Base-by-base conservation (phyloP, 352 stramenopile genomes). In the Globisporangium sylvaticum region DNA sequence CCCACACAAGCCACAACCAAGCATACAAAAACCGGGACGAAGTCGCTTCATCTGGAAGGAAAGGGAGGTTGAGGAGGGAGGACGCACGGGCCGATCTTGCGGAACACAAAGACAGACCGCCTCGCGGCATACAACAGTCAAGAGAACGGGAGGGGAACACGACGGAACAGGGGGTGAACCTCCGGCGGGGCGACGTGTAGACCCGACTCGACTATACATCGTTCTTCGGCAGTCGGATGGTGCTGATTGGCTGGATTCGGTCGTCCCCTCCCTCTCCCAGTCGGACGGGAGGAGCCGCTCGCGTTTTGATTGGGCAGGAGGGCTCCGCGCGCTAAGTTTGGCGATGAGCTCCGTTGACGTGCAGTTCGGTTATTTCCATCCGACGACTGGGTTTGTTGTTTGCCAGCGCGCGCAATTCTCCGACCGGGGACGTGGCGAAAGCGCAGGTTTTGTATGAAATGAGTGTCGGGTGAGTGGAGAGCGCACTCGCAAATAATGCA, bases 221-320 rank as follows among this genome's bases (percentile, higher is more conserved):
- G 10, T 64, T 64, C 58, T 64, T 64, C 27, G 6, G 12, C 14
- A 22, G 37, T 64, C 58, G 37, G 24, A 64, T 44, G 58, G 18
- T 24, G 4, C 39, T 55, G 37, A 64, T 64, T 64, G 58, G 58
- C 15, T 34, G n/a, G 22, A 14, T 34, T 5, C 5, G 27, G 27
- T 58, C 27, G 24, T 42, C 53, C 25, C 53, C 10, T 31, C 53
- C 29, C 18, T 58, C 25, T 58, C 27, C 25, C 53, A 58, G 53
- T 58, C 53, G 53, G 53, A 58, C 53, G 53, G n/a, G n/a, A 54
- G 20, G 53, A 39, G 15, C 53, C 53, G 27, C 27, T 14, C 15
- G 53, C 27, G 27, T 25, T 58, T 22, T 37, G 52, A 58, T 58
- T 58, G 53, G 53, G 25, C 25, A 32, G 25, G 14, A 39, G 42